Evolutionary conservation across 108 stramenopile genomes (phyloP), one percentile per base, ranked within the genome.

Genomic region (Cyclotella atomus): DNA sequence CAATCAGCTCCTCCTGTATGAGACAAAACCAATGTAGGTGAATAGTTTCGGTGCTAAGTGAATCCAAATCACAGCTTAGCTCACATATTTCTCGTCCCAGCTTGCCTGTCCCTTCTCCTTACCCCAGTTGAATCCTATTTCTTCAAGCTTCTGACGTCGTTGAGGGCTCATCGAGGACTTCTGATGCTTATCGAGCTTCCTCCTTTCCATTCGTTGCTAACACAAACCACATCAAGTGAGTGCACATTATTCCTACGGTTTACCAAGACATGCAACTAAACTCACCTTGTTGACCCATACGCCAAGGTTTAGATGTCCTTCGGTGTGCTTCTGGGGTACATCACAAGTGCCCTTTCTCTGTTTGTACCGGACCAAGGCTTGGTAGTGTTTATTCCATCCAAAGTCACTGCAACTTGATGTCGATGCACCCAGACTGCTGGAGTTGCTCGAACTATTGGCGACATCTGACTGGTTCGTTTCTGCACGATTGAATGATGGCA

Each of bases 121-220:
- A n/a, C 61, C 81, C 90, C 90, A 91, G 16, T 59, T 59, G 64
- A 91, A 91, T 12, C 86, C 88, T 43, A 88, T 47, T 15, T 30
- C 36, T 52, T 88, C 67, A 54, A 91, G 55, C 41, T 45, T 36
- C 32, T 65, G 68, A 19, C 81, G 56, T 55, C 76, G 70, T 3
- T 55, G 20, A 8, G 66, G 70, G 3, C 76, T 91, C 74, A 87
- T 69, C 65, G 71, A 71, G 8, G 87, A 79, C 16, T 15, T 70
- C 61, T 50, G 75, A 34, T 71, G 47, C 17, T 76, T 70, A 44
- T 65, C 59, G n/a, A 65, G 66, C 30, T 78, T 68, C 59, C 84
- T 85, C 54, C 67, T 67, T 56, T 91, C 86, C 89, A 88, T 90
- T 5, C 90, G 82, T 57, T 85, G 84, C 79, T 89, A 76, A 12